A percentile compares a stretch with the other conserved stretches of the same genome.
phyloP scores from a whole-genome alignment of 2,329 filamentous ascomycete species.

The Chaetomium sp. region DNA sequence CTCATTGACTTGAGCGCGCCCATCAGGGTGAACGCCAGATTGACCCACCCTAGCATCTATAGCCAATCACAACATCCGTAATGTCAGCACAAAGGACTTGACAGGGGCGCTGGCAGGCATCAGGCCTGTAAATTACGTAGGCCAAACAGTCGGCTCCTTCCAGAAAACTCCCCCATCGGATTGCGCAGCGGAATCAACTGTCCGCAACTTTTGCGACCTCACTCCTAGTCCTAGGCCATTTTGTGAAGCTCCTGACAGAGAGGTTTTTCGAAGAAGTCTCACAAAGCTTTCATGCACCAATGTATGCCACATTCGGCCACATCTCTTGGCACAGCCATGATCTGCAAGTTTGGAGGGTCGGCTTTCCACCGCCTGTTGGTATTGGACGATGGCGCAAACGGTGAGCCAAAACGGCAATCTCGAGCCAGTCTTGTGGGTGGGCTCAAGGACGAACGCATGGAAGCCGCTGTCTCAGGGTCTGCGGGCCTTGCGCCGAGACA shows the following conservation, averaged over 20 bases:
- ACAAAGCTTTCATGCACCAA: background rate
- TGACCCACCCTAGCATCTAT: slow-evolving; percentile 10
- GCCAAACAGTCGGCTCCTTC: background rate
- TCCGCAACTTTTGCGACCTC: background rate
- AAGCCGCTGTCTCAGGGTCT: too few relatives aligned
- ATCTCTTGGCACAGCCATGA: slow-evolving; percentile 17
- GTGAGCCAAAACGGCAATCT: background rate
- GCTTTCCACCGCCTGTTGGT: slow-evolving; percentile 7
- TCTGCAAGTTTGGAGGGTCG: slow-evolving; percentile 8
- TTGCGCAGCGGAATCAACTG: background rate
- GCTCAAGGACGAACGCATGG: too few relatives aligned
- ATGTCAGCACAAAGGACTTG: slow-evolving; percentile 23
- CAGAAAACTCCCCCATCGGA: background rate
- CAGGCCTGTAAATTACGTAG: slow-evolving; percentile 9
- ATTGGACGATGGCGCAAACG: slow-evolving; percentile 2
- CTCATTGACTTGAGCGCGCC: slow-evolving; percentile 3
- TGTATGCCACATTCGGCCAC: background rate
- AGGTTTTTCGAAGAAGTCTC: too few relatives aligned
- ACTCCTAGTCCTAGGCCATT: background rate
- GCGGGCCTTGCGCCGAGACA: background rate
- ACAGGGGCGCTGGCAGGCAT: slow-evolving; percentile 10
- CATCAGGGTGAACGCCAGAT: slow-evolving; percentile 9
- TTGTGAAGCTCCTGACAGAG: too few relatives aligned
- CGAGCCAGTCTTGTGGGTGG: background rate
- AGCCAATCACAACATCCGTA: slow-evolving; percentile 19